Base-by-base conservation (phyloP, 2,329 filamentous ascomycete species). In the Simplicillium sp. region DNA sequence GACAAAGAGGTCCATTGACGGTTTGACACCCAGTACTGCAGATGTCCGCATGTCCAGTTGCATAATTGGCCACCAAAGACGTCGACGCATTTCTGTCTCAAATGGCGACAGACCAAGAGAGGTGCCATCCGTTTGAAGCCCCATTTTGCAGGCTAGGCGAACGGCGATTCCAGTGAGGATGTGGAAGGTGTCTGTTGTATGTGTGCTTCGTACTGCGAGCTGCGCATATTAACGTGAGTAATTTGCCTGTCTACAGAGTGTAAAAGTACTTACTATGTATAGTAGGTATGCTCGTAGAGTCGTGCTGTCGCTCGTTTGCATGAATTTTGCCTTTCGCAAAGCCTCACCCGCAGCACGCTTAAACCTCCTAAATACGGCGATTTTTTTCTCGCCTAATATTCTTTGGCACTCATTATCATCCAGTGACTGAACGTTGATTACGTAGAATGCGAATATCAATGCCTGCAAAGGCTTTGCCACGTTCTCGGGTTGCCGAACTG, bases 111-210 rank as follows among this genome's bases (percentile, higher is more conserved):
- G 12, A 2, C 39, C 39, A 7, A 42, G 28, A 3, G 16, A 18
- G 14, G 7, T 29, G 2, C 42, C 42, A 18, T 44, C 39, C 6
- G 31, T 35, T 13, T 44, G 38, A 4, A 44, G 16, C 5, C 56
- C 52, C 14, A 64, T 52, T 5, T 57, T 59, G 20, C 64, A 64
- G 0, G 58, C 62, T 14, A 69, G 59, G 8, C 66, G 60, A 29
- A 64, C 49, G 11, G 59, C 57, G 16, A 44, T 41, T 0, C 45
- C 47, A 6, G 38, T 46, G 6, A 46, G 28, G 3, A 46, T 41
- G 18, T 42, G 40, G 15, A 44, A 38, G 8, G 43, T 43, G 11
- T 46, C 45, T 12, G 37, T 15, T 7, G 17, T 28, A 15, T 46
- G 39, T 8, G 17, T 18, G 31, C 38, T 29, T 34, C 45, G 39